A percentile compares a stretch with the other conserved stretches of the same genome.
Evolutionary conservation across 805 yeast species (phyloP).

Genomic region (Yarrowia sp.): DNA sequence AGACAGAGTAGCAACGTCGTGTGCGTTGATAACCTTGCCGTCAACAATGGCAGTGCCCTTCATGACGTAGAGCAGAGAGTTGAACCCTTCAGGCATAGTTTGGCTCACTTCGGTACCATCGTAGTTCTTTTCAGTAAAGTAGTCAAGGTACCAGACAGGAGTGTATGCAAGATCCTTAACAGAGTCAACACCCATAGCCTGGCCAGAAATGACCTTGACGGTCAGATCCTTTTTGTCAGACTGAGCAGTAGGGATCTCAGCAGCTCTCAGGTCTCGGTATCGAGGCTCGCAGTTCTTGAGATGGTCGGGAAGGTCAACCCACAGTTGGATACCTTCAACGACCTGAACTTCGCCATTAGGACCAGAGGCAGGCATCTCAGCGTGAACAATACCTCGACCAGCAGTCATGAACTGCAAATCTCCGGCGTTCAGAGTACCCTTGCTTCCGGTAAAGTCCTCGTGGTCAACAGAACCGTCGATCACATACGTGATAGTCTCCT

Average conservation of each 20-base stretch:
- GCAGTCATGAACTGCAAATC: conserved; percentile 88
- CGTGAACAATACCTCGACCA: conserved; percentile 82
- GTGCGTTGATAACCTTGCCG: conserved; percentile 2
- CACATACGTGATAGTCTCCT: conserved; percentile 21
- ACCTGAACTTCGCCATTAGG: conserved; percentile 4
- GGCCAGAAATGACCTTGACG: conserved; percentile 79
- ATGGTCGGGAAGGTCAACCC: conserved; percentile 80
- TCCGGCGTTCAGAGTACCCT: conserved; percentile 10
- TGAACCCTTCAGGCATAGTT: conserved; percentile 13
- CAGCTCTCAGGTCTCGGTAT: conserved; percentile 72
- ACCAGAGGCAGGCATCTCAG: conserved; percentile 69
- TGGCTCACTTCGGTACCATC: conserved; percentile 3
- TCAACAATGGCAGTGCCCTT: conserved; percentile 15
- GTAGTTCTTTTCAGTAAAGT: conserved; percentile 62
- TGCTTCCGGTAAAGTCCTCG: conserved; percentile 19
- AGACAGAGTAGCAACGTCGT: conserved; percentile 15
- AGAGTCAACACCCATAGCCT: conserved; percentile 74
- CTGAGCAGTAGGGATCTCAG: conserved; percentile 71
- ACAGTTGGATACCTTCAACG: conserved; percentile 46
- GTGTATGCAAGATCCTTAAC: conserved; percentile 79
- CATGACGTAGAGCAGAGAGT: conserved; percentile 6
- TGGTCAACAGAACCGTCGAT: conserved; percentile 12
- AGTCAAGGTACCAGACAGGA: conserved; percentile 53
- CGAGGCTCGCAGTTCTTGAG: conserved; percentile 71
- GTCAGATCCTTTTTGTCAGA: conserved; percentile 66